These are phyloP conservation scores for Alliaria petiolata DNA, from an alignment of 345 rosid genomes.

Conservation along the genomic window DNA sequence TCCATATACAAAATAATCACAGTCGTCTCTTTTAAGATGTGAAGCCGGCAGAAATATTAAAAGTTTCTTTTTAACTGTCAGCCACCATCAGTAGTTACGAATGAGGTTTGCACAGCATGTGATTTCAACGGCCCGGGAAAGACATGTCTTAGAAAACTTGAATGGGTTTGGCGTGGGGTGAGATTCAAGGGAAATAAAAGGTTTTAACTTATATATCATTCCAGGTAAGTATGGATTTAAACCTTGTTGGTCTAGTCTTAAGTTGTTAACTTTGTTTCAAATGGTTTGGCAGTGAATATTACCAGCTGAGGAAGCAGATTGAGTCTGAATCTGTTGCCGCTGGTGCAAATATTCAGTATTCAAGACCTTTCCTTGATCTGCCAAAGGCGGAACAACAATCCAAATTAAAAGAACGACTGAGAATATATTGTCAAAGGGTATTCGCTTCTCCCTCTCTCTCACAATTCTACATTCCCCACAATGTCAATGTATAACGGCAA, in stretches of 20 bases:
- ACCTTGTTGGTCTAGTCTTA: slow-evolving; percentile 16
- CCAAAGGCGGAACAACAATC: slow-evolving; percentile 77
- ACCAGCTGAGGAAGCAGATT: slow-evolving; percentile 84
- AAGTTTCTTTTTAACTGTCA: slow-evolving; percentile 32
- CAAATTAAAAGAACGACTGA: slow-evolving; percentile 73
- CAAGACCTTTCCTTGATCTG: slow-evolving; percentile 76
- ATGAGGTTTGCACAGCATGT: slow-evolving; percentile 88
- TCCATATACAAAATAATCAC: background rate
- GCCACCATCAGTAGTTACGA: slow-evolving; percentile 90
- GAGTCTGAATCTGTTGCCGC: slow-evolving; percentile 78
- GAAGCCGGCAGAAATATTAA: background rate
- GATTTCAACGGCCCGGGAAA: slow-evolving; percentile 92
- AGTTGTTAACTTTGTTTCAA: background rate
- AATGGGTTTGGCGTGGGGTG: slow-evolving; percentile 99
- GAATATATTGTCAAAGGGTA: no score
- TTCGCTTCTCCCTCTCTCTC: background rate
- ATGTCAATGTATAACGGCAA: slow-evolving; percentile 12
- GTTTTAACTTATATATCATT: slow-evolving; percentile 33
- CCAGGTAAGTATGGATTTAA: slow-evolving; percentile 8
- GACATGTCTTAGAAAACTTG: slow-evolving; percentile 86
- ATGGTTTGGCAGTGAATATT: slow-evolving; percentile 63
- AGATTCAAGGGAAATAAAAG: slow-evolving; percentile 83
- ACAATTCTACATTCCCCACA: no score
- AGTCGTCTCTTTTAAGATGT: background rate
- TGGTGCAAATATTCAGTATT: slow-evolving; percentile 46